phyloP scores from a whole-genome alignment of 2,329 filamentous ascomycete genomes.

The Talaromyces amestolkiae region DNA sequence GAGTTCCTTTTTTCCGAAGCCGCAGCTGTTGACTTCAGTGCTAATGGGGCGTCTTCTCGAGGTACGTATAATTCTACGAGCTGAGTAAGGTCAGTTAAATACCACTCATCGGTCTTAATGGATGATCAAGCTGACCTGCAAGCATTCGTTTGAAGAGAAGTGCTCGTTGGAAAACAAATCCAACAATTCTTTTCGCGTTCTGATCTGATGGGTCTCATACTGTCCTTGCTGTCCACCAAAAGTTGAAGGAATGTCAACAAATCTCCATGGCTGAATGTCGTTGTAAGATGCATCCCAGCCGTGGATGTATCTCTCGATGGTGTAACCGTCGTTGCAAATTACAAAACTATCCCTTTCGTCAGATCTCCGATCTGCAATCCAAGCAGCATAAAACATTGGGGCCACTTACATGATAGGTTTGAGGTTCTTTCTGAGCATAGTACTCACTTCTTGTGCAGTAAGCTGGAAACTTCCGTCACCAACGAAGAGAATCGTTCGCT shows the following conservation, averaged over 20 bases:
- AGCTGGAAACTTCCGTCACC: conserved; percentile 66
- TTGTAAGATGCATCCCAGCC: conserved; percentile 75
- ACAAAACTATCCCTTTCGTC: conserved; percentile 52
- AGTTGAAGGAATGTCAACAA: conserved; percentile 62
- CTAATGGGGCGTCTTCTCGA: conserved; percentile 69
- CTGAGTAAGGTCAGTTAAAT: conserved; percentile 40
- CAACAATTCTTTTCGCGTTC: conserved; percentile 65
- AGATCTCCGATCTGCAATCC: not conserved
- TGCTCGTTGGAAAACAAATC: conserved; percentile 60
- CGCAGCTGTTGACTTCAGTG: conserved; percentile 63
- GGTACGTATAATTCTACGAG: conserved; percentile 79
- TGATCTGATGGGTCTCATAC: conserved; percentile 61
- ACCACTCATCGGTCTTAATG: not conserved
- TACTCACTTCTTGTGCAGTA: conserved; percentile 64
- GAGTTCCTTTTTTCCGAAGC: conserved; percentile 9
- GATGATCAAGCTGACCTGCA: conserved; percentile 32
- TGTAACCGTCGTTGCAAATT: conserved; percentile 80
- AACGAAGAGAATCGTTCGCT: conserved; percentile 58
- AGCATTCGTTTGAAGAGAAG: conserved; percentile 54
- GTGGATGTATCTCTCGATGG: conserved; percentile 81
- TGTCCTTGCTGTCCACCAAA: conserved; percentile 62
- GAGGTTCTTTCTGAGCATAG: conserved; percentile 61
- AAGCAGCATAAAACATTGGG: not conserved
- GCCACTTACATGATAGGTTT: conserved; percentile 66
- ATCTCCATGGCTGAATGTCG: conserved; percentile 71